Conservation (phyloP, 2,329 filamentous ascomycete genomes). For the Penicillium sp. region DNA sequence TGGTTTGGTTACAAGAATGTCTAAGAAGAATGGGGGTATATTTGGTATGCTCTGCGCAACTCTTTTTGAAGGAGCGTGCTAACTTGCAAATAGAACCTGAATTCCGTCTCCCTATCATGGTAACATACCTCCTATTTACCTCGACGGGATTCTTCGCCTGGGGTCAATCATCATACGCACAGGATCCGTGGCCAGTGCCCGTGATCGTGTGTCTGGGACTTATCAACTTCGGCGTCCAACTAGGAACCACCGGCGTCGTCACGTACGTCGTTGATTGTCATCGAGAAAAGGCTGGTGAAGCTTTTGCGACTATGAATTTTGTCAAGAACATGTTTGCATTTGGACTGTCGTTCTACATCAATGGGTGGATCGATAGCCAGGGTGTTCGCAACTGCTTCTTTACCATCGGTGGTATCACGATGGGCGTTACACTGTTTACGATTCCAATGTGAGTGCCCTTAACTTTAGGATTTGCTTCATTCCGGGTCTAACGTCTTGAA, state of each 20-base stretch:
- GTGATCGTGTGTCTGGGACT: constrained; percentile 39
- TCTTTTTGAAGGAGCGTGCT: neutral
- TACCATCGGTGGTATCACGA: constrained; percentile 38
- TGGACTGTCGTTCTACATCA: constrained; percentile 41
- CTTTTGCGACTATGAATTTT: constrained; percentile 42
- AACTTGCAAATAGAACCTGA: constrained; percentile 31
- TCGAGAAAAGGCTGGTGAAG: constrained; percentile 38
- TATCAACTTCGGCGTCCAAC: constrained; percentile 39
- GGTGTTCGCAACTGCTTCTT: constrained; percentile 41
- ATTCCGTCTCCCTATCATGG: constrained; percentile 41
- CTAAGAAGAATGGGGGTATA: constrained; percentile 36
- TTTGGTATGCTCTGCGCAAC: constrained; percentile 23
- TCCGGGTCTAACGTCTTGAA: neutral
- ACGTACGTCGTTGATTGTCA: constrained; percentile 43
- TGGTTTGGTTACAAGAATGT: constrained; percentile 34
- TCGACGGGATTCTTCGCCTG: constrained; percentile 40
- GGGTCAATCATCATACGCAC: constrained; percentile 30
- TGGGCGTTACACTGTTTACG: constrained; percentile 30
- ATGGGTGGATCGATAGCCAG: constrained; percentile 40
- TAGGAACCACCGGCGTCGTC: constrained; percentile 38
- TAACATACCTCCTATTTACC: constrained; percentile 35
- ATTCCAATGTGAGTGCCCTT: constrained; percentile 31
- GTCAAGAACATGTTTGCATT: constrained; percentile 43
- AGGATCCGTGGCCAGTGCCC: constrained; percentile 33
- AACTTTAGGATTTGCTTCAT: no score